Evolutionary conservation across 1,284 basidiomycete species (phyloP).

Genomic region (Cryptococcus sp.): DNA sequence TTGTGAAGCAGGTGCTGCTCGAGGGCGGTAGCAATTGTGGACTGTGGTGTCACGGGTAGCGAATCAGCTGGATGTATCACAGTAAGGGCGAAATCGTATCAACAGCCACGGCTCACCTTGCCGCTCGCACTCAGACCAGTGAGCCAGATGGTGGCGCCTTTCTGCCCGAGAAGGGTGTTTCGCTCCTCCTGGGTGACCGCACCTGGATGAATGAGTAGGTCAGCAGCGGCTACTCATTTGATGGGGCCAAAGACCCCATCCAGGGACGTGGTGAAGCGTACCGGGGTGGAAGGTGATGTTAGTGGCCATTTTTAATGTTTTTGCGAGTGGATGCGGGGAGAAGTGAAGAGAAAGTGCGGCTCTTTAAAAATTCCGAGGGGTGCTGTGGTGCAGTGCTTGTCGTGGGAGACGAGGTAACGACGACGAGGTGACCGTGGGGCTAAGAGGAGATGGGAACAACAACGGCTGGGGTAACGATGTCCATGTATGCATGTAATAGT

Average conservation of each 20-base stretch:
- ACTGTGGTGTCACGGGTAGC: conserved; percentile 55
- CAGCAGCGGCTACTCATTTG: background rate
- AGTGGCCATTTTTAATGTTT: conserved; percentile 61
- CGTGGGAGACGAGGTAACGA: too few relatives aligned
- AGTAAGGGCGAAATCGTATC: background rate
- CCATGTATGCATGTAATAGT: background rate
- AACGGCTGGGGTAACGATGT: background rate
- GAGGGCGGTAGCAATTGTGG: conserved; percentile 93
- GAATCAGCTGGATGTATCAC: conserved; percentile 9
- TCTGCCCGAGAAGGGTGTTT: conserved; percentile 65
- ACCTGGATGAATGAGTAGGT: conserved; percentile 54
- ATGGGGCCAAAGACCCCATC: background rate
- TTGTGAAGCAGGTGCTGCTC: conserved; percentile 92
- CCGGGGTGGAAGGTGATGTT: conserved; percentile 83
- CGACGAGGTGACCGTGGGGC: too few relatives aligned
- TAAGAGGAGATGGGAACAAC: too few relatives aligned
- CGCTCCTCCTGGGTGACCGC: conserved; percentile 70
- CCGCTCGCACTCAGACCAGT: conserved; percentile 90
- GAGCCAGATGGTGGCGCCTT: conserved; percentile 87
- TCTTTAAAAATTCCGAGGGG: too few relatives aligned
- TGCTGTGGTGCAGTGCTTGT: too few relatives aligned
- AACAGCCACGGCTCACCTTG: conserved; percentile 59
- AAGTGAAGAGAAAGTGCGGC: background rate
- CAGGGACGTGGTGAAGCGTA: conserved; percentile 23
- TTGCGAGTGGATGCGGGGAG: background rate